Conservation (phyloP, 805 yeast species). For the Candida multigemmis region DNA sequence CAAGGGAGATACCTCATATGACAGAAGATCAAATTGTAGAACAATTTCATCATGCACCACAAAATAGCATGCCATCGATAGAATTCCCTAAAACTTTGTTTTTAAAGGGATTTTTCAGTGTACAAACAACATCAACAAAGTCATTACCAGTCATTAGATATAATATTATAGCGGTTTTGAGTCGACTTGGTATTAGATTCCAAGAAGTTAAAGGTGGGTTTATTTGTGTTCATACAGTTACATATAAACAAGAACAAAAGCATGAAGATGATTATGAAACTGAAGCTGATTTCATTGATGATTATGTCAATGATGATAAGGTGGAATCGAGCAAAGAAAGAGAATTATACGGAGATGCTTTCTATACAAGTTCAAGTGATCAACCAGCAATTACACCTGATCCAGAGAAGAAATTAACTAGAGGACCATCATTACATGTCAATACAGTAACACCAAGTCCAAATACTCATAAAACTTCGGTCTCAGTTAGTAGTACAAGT, state of each 20-base stretch:
- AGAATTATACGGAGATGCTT: constrained; percentile 30
- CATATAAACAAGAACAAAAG: constrained; percentile 16
- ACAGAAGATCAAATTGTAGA: constrained; percentile 33
- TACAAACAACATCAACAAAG: constrained; percentile 89
- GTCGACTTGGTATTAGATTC: constrained; percentile 67
- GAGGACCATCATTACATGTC: constrained; percentile 29
- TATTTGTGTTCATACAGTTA: constrained; percentile 64
- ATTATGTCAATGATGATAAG: constrained; percentile 8
- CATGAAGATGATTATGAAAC: not conserved
- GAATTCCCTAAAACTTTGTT: constrained; percentile 88
- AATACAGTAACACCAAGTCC: constrained; percentile 22
- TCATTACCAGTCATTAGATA: constrained; percentile 83
- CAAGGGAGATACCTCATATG: constrained; percentile 22
- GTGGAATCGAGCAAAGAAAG: constrained; percentile 19
- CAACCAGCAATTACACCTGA: constrained; percentile 19
- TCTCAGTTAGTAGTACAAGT: constrained; percentile 29
- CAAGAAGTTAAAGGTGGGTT: constrained; percentile 94
- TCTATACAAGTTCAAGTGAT: constrained; percentile 22
- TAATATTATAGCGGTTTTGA: constrained; percentile 70
- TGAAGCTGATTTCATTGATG: constrained; percentile 5
- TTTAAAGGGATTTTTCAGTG: constrained; percentile 88
- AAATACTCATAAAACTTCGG: constrained; percentile 18
- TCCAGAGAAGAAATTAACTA: constrained; percentile 9
- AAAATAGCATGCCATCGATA: constrained; percentile 85
- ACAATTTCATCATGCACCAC: constrained; percentile 45